phyloP scores from a whole-genome alignment of 305 asterid genomes.

The Ilex paraguariensis region DNA sequence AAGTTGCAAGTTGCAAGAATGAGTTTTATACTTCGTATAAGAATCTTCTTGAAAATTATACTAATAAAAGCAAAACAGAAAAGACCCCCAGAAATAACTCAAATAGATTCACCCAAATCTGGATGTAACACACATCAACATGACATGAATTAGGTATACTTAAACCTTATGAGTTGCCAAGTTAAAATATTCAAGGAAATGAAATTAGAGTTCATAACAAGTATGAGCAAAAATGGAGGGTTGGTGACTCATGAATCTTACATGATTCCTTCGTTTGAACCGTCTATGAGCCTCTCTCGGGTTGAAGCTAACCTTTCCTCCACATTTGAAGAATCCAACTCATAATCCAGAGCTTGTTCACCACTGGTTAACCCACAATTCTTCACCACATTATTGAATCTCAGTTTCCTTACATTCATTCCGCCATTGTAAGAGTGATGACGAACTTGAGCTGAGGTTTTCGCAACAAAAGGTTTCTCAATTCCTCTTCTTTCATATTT shows the following conservation, averaged over 20 bases:
- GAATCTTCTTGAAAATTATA: too few species aligned
- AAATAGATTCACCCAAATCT: too few species aligned
- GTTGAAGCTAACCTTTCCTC: constrained; percentile 24
- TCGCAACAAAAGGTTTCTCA: constrained; percentile 11
- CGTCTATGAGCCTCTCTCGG: constrained; percentile 22
- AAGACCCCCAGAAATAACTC: too few species aligned
- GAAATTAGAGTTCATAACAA: too few species aligned
- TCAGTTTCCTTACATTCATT: constrained; percentile 9
- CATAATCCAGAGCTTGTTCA: constrained; percentile 16
- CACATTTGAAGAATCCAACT: constrained; percentile 18
- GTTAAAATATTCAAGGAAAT: too few species aligned
- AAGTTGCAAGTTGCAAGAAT: too few species aligned
- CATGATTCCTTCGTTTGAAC: constrained; percentile 24
- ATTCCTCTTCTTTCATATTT: constrained; percentile 15
- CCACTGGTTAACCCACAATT: constrained; percentile 23
- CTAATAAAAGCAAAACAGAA: too few species aligned
- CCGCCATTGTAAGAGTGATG: constrained; percentile 6
- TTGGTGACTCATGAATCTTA: constrained; percentile 15
- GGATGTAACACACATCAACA: too few species aligned
- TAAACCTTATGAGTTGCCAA: too few species aligned
- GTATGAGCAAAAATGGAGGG: too few species aligned
- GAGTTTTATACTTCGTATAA: too few species aligned
- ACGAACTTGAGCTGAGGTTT: constrained; percentile 7
- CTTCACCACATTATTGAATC: constrained; percentile 21
- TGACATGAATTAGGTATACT: too few species aligned